These are phyloP conservation scores for Cucumis cinereus DNA, from an alignment of 306 rosid genomes.

Conservation along the genomic window DNA sequence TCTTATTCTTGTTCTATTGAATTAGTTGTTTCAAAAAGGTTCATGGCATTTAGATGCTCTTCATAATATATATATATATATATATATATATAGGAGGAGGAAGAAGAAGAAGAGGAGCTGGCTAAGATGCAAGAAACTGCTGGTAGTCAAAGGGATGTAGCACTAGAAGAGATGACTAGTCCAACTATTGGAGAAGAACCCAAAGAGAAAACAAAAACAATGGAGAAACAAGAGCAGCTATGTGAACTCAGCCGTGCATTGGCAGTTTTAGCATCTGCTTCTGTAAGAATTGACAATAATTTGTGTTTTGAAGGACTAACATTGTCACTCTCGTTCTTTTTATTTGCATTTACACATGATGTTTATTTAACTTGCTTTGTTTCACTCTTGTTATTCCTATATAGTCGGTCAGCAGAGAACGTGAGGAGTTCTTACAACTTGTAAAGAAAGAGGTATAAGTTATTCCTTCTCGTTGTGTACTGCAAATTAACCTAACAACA, in stretches of 20 bases:
- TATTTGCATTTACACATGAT: background rate
- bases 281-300: conserved; percentile 48
- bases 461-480: background rate
- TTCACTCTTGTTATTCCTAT: conserved; percentile 20
- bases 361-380: background rate
- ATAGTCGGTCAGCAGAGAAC: conserved; percentile 91
- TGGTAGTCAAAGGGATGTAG: conserved; percentile 46
- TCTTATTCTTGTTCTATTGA: conserved; percentile 4
- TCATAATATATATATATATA: conserved; percentile 9
- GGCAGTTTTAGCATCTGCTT: conserved; percentile 93
- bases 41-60: background rate
- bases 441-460: conserved; percentile 78
- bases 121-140: conserved; percentile 43
- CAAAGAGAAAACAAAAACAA: conserved; percentile 45
- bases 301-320: background rate
- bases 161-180: conserved; percentile 61
- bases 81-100: conserved; percentile 52
- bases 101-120: conserved; percentile 60
- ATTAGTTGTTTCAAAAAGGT: background rate
- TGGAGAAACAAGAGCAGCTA: conserved; percentile 77
- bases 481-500: background rate
- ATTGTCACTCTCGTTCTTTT: background rate
- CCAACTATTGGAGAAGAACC: conserved; percentile 71
- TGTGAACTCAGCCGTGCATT: conserved; percentile 88
- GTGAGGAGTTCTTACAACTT: conserved; percentile 86